Conservation (phyloP, 1,139 yeast species). For the Martiniozyma asiatica region DNA sequence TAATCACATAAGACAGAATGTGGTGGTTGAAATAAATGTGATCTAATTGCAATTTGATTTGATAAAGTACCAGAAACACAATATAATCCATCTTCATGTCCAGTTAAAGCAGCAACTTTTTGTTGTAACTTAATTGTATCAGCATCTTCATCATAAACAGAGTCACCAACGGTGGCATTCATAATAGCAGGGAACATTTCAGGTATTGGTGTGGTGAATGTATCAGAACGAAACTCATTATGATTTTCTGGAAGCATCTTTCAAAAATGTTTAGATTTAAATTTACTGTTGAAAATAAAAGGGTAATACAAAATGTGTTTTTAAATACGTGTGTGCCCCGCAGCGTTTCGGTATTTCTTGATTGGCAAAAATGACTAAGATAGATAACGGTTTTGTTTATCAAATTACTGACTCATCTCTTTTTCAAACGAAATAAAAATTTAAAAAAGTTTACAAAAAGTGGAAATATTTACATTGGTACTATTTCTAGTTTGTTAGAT, state of each 20-base stretch:
- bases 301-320: too few relatives aligned
- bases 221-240: constrained; percentile 60
- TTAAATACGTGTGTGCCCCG: too few relatives aligned
- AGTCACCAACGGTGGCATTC: constrained; percentile 65
- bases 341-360: too few relatives aligned
- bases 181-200: constrained; percentile 56
- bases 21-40: constrained; percentile 77
- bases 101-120: constrained; percentile 58
- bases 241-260: constrained; percentile 14
- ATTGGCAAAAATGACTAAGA: too few relatives aligned
- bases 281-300: too few relatives aligned
- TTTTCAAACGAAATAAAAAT: too few relatives aligned
- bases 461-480: too few relatives aligned
- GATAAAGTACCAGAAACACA: constrained; percentile 87
- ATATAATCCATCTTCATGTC: constrained; percentile 73
- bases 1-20: constrained; percentile 73
- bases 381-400: too few relatives aligned
- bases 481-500: too few relatives aligned
- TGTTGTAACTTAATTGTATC: constrained; percentile 55
- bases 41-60: constrained; percentile 75
- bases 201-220: constrained; percentile 82
- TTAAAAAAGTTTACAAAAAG: too few relatives aligned
- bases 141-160: constrained; percentile 77
- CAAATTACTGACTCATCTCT: too few relatives aligned
- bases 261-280: too few relatives aligned